Base-by-base conservation (phyloP, 768 basidiomycete genomes). In the Agrocybe chaxingu region DNA sequence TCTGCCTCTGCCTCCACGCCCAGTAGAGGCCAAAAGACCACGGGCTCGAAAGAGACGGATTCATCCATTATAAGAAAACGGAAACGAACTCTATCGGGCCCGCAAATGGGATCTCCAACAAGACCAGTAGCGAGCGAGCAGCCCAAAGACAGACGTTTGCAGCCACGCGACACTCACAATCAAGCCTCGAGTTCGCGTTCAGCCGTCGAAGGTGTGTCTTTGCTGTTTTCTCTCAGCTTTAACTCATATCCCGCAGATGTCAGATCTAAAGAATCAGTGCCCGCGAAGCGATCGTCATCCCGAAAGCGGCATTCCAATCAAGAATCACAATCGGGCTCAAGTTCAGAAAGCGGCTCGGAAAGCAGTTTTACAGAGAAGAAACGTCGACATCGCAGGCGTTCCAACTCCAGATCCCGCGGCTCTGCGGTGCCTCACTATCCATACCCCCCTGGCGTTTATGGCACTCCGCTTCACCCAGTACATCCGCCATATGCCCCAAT, bases 401-500 rank as follows among this genome's bases (percentile, higher is more conserved):
- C 24, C 38, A 50, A 43, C 10, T 50, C 54, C 1, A 39, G 39
- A 12, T 50, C 35, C 8, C 33, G 36, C 24, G 36, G 12, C n/a
- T 19, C 32, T 38, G 16, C 45, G 9, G 29, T 37, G 24, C 47
- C 41, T 6, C 50, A 50, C 10, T 57, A 65, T 51, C 62, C 61
- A 4, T 60, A 63, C 41, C 56, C 57, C 48, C 32, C 63, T 49
- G 51, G 61, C 42, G 35, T 31, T 4, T 47, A 54, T 41, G 52
- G 60, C 42, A 47, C 54, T 8, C 57, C 58, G 4, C 57, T 57
- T 45, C 54, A 55, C 7, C 48, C 59, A 37, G 63, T 62, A 7
- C 57, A 66, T 4, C 54, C 59, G 4, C 52, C 61, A 36, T 69
- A 63, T 55, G 52, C 62, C 0, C 70, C 69, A 31, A 65, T 72